Conservation (phyloP, 169 alveolate species). For the Plasmodium chabaudi region DNA sequence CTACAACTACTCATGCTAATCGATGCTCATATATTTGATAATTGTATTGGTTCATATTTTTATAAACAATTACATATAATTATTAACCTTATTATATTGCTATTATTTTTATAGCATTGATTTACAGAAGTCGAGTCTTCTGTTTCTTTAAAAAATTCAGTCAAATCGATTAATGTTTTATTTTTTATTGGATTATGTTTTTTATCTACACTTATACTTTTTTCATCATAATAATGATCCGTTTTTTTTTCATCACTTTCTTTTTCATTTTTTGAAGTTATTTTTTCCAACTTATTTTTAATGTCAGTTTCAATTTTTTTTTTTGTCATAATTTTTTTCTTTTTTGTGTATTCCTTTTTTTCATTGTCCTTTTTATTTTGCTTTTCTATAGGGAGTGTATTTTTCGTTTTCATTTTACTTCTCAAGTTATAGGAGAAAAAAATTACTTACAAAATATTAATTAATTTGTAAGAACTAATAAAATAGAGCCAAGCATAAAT, state of each 20-base stretch:
- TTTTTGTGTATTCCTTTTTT: slow-evolving; percentile 31
- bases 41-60: too few relatives aligned
- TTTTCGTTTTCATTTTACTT: slow-evolving; percentile 24
- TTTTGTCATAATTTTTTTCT: slow-evolving; percentile 48
- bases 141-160: neutral
- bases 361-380: slow-evolving; percentile 48
- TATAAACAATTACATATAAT: too few relatives aligned
- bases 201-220: slow-evolving; percentile 22
- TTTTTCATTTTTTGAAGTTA: slow-evolving; percentile 35
- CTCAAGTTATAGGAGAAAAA: too few relatives aligned
- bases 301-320: slow-evolving; percentile 31
- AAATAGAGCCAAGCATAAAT: too few relatives aligned
- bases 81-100: slow-evolving; percentile 38
- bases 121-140: slow-evolving; percentile 10
- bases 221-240: slow-evolving; percentile 16
- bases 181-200: slow-evolving; percentile 48
- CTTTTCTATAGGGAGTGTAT: slow-evolving; percentile 28
- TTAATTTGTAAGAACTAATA: too few relatives aligned
- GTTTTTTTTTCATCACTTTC: slow-evolving; percentile 45
- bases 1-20: too few relatives aligned
- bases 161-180: slow-evolving; percentile 14
- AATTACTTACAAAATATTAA: too few relatives aligned
- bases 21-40: too few relatives aligned
- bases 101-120: slow-evolving; percentile 8
- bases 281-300: slow-evolving; percentile 36